Conservation (phyloP, 257 asterid genomes). For the Thymus mandschuricus region DNA sequence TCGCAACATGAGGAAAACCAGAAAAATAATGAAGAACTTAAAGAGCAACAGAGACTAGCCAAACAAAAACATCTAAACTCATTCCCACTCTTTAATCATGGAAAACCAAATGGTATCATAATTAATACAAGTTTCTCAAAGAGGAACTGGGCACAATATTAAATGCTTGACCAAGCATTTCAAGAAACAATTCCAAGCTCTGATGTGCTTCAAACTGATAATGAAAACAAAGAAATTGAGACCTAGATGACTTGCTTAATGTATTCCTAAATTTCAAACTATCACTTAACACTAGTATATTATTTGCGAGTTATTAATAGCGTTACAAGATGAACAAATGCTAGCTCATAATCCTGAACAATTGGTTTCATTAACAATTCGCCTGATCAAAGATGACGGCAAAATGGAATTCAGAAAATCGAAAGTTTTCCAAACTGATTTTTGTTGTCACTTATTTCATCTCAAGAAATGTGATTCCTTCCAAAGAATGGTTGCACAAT, state of each 20-base stretch:
- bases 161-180: neutral
- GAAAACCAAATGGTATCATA: neutral
- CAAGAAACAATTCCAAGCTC: conserved; percentile 3
- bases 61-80: neutral
- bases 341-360: neutral
- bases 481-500: neutral
- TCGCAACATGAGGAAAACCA: neutral
- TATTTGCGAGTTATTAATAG: conserved; percentile 1
- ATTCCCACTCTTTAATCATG: conserved; percentile 1
- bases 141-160: neutral
- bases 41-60: neutral
- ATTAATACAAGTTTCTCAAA: neutral
- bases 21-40: neutral
- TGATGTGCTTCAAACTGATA: conserved; percentile 12
- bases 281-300: neutral
- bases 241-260: neutral
- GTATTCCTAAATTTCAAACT: neutral
- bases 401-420: conserved; percentile 8
- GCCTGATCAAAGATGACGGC: neutral
- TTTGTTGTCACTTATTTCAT: neutral
- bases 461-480: neutral
- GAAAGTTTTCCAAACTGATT: neutral
- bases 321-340: neutral
- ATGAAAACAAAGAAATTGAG: conserved; percentile 6
- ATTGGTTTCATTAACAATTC: neutral